A percentile compares a stretch with the other conserved stretches of the same genome.
phyloP scores from a whole-genome alignment of 2,329 filamentous ascomycete species.

The Pyricularia sp. region DNA sequence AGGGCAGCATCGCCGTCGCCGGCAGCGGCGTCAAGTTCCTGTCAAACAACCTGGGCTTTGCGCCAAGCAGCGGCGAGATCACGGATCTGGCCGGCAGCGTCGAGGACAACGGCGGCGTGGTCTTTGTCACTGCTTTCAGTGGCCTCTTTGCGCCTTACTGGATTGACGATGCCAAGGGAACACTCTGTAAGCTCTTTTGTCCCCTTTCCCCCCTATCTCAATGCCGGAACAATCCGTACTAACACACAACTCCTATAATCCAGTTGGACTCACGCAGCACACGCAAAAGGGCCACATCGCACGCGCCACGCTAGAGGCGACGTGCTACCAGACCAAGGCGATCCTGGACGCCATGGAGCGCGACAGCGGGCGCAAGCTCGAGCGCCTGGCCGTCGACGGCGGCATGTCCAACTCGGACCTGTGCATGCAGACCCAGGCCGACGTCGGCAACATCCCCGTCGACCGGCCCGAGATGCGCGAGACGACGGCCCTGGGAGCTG shows the following conservation, averaged over 20 bases:
- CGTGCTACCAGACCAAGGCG: conserved; percentile 86
- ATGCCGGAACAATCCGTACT: background rate
- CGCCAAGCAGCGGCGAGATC: conserved; percentile 39
- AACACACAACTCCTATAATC: background rate
- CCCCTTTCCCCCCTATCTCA: background rate
- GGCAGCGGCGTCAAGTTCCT: conserved; percentile 73
- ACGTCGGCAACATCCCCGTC: conserved; percentile 74
- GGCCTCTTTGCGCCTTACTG: conserved; percentile 89
- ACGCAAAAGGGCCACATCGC: conserved; percentile 81
- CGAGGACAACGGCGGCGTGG: conserved; percentile 69
- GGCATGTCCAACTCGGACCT: conserved; percentile 84
- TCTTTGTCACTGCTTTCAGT: conserved; percentile 85
- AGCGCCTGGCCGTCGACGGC: conserved; percentile 73
- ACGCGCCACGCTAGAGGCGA: conserved; percentile 80
- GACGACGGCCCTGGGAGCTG: conserved; percentile 80
- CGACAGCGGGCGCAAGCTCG: conserved; percentile 68
- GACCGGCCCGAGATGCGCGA: conserved; percentile 82
- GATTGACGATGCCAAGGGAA: conserved; percentile 88
- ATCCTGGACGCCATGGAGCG: conserved; percentile 88
- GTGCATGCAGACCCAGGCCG: conserved; percentile 86
- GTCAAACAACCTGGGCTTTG: conserved; percentile 53
- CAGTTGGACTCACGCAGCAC: conserved; percentile 74
- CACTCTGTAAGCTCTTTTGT: conserved; percentile 53
- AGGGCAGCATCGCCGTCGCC: conserved; percentile 76
- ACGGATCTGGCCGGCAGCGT: conserved; percentile 42